Conservation (phyloP, 2,329 filamentous ascomycete genomes). For the Chaetomium olivaceum region DNA sequence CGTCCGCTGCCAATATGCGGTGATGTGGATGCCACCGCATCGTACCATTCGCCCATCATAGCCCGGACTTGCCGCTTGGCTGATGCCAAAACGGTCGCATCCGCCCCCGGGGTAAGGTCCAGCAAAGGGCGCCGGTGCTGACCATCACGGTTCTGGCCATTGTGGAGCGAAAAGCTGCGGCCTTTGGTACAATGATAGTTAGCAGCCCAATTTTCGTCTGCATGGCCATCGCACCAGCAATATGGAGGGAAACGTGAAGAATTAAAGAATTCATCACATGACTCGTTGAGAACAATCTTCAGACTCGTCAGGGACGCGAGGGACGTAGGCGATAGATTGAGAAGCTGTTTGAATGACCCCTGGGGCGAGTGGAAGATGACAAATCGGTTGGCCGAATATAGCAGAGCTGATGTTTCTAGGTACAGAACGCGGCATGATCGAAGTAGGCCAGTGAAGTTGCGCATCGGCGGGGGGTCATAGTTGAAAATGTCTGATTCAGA, state of each 20-base stretch:
- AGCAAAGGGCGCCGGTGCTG: constrained; percentile 2
- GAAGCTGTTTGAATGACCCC: constrained; percentile 12
- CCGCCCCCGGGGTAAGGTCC: not conserved
- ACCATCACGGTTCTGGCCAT: not conserved
- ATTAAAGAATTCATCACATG: constrained; percentile 10
- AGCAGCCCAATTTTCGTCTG: not conserved
- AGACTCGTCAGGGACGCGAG: constrained; percentile 20
- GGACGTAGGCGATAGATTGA: constrained; percentile 10
- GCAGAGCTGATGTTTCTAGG: not conserved
- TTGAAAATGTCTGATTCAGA: not conserved
- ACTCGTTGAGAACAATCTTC: constrained; percentile 21
- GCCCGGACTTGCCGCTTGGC: not conserved
- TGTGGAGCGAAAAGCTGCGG: too few species aligned
- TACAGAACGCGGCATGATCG: constrained; percentile 2
- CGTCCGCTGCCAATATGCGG: constrained; percentile 9
- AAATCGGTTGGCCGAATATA: constrained; percentile 11
- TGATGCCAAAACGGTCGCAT: constrained; percentile 1
- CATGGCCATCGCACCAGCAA: not conserved
- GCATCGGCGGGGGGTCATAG: not conserved
- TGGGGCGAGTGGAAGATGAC: not conserved
- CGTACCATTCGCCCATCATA: constrained; percentile 19
- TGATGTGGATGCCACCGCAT: not conserved
- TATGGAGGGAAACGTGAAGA: not conserved
- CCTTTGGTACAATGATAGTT: not conserved
- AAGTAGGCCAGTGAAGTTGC: constrained; percentile 2